A percentile compares a stretch with the other conserved stretches of the same genome.
phyloP scores from a whole-genome alignment of 2,329 filamentous ascomycete species.

The Phialophora tarda region DNA sequence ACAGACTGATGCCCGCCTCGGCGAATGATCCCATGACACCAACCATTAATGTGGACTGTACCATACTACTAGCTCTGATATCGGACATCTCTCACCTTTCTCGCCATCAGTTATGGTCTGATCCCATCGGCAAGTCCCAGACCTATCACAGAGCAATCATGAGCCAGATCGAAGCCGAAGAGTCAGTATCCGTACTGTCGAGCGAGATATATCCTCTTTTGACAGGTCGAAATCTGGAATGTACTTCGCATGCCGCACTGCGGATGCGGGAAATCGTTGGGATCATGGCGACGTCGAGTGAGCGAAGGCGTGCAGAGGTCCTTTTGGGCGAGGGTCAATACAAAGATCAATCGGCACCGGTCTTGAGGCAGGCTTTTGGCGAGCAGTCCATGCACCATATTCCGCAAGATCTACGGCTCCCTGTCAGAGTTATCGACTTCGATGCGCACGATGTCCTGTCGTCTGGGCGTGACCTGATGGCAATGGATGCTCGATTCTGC shows the following conservation, averaged over 20 bases:
- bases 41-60: conserved; percentile 59
- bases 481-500: neutral
- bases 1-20: conserved; percentile 22
- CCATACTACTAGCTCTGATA: conserved; percentile 72
- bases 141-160: conserved; percentile 65
- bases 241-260: conserved; percentile 67
- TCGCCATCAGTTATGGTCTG: conserved; percentile 41
- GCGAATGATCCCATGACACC: conserved; percentile 50
- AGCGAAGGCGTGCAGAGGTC: conserved; percentile 64
- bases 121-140: conserved; percentile 51
- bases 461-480: neutral
- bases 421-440: conserved; percentile 62
- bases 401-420: conserved; percentile 63
- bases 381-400: conserved; percentile 50
- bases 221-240: conserved; percentile 62
- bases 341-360: conserved; percentile 48
- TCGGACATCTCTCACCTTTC: conserved; percentile 72
- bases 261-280: conserved; percentile 71
- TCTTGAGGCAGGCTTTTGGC: conserved; percentile 53
- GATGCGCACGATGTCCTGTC: conserved; percentile 43
- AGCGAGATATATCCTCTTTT: conserved; percentile 68
- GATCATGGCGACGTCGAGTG: conserved; percentile 66
- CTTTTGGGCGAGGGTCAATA: conserved; percentile 59
- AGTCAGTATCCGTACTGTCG: conserved; percentile 64
- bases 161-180: conserved; percentile 69